Base-by-base conservation (phyloP, 1,284 basidiomycete species). In the Pyrrhoderma noxium region DNA sequence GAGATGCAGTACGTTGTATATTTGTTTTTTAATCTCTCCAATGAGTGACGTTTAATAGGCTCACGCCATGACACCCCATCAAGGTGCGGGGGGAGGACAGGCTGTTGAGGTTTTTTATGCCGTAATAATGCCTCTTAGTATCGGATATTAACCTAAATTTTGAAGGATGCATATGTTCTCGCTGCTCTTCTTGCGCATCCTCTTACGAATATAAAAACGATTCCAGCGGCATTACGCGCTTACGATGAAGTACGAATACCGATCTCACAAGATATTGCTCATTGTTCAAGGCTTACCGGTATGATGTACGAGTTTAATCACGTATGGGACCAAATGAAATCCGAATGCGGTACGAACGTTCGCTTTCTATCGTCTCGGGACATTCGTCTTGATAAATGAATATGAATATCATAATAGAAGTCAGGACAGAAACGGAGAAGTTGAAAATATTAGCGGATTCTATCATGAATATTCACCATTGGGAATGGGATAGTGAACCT, bases 31-130 rank as follows among this genome's bases (percentile, higher is more conserved):
- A 13, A 18, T 51, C 41, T 16, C 9, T 22, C 22, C 16, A 14
- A 19, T 19, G 31, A 7, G 13, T n/a, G n/a, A 21, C 38, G 27
- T 18, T 5, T 18, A 18, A 7, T 35, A 70, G 69, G 78, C 79
- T 16, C 78, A 80, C 49, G 75, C 71, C 0, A 77, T 77, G 74
- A 64, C 69, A 54, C 76, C 79, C 0, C 74, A 74, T 64, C 73
- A 77, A 49, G 77, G 78, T 1, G 64, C 75, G 1, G 78, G 79
- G 14, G 77, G 76, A 0, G 77, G 76, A 2, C 75, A 79, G 58
- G 69, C 76, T 4, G 70, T 80, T 35, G 79, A 80, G 65, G 77
- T 76, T 59, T 46, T 61, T 45, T 13, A 27, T 22, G 8, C 38
- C 22, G 9, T 39, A 23, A 31, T 47, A 34, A 19, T 42, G 31